phyloP scores from a whole-genome alignment of 192 early-diverging fungal genomes.

The Rhizoclosmatium sp. region DNA sequence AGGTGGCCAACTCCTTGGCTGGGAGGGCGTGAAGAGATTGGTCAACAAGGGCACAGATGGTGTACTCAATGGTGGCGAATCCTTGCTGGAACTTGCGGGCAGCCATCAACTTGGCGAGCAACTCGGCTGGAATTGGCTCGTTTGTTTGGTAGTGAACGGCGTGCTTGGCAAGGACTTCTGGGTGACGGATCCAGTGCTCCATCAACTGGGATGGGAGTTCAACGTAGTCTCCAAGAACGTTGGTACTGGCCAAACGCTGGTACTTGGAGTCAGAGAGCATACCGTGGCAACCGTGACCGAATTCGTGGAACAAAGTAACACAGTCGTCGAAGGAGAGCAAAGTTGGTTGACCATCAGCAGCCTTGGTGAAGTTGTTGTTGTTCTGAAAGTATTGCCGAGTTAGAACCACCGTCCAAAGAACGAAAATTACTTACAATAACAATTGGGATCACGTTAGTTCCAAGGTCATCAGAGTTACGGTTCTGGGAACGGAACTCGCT shows the following conservation, averaged over 20 bases:
- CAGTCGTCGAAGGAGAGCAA: slow-evolving; percentile 1
- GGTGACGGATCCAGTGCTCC: slow-evolving; percentile 82
- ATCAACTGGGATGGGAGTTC: slow-evolving; percentile 88
- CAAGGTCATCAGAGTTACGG: slow-evolving; percentile 4
- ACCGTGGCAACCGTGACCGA: slow-evolving; percentile 9
- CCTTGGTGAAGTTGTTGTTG: slow-evolving; percentile 16
- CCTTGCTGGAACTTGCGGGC: slow-evolving; percentile 10
- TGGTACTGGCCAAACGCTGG: slow-evolving; percentile 2
- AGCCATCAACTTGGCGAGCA: slow-evolving; percentile 8
- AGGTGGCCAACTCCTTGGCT: slow-evolving; percentile 3
- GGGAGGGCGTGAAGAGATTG: neutral
- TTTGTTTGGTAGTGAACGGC: slow-evolving; percentile 72
- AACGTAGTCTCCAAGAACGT: slow-evolving; percentile 71
- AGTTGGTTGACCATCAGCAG: slow-evolving; percentile 2
- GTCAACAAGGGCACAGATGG: neutral
- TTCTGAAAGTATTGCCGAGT: neutral
- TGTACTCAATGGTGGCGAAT: slow-evolving; percentile 3
- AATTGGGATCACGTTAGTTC: slow-evolving; percentile 3
- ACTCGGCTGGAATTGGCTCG: slow-evolving; percentile 57
- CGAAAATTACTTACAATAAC: neutral
- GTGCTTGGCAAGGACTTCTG: slow-evolving; percentile 73
- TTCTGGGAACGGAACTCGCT: slow-evolving; percentile 10
- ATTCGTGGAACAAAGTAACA: slow-evolving; percentile 5
- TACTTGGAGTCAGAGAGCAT: slow-evolving; percentile 1
- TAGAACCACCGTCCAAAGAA: too few species aligned